Evolutionary conservation across 371 early-diverging fungal genomes (phyloP), one percentile per base, ranked within the genome.

Genomic region (Actinomortierella wolfii): DNA sequence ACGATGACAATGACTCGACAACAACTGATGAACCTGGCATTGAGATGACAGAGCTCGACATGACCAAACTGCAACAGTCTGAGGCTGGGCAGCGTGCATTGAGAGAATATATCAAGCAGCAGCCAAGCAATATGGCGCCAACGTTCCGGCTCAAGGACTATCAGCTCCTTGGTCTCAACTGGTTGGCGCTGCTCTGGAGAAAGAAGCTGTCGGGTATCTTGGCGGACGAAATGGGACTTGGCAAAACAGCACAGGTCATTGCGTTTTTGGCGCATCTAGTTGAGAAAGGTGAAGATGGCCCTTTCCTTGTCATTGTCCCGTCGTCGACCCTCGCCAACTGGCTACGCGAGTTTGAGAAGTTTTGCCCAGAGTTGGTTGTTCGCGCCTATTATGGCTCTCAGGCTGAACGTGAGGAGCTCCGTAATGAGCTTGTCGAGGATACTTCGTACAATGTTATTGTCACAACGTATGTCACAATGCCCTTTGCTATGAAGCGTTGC

Each of bases 241-340:
- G 99, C n/a, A 99, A 99, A 77, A 97, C 98, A 3, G 91, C 96
- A 8, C 98, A 97, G 68, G 93, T 95, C 6, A 97, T 98, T 62
- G 79, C 91, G 28, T 93, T 96, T 56, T 57, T 98, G 39, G 89
- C 88, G 14, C 80, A 83, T 15, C 79, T 94, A 14, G 64, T 80
- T 2, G 87, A 88, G 48, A 60, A 78, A 15, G 86, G 83, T 0
- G 78, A 82, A 20, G 49, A 63, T 7, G 93, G 93, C 0, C 94
- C 93, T 7, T 92, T 91, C 74, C 55, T 96, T 18, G 80, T 96
- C n/a, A 81, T 96, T 21, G 94, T 94, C 2, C 97, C 96, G 13
- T 81, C 94, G 1, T 94, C 95, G n/a, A 94, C 94, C 7, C 62
- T 94, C 24, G 88, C 91, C 24, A 95, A 95, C 73, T 96, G 97